Conservation (phyloP, 2,329 filamentous ascomycete genomes). For the Fusarium anguioides region DNA sequence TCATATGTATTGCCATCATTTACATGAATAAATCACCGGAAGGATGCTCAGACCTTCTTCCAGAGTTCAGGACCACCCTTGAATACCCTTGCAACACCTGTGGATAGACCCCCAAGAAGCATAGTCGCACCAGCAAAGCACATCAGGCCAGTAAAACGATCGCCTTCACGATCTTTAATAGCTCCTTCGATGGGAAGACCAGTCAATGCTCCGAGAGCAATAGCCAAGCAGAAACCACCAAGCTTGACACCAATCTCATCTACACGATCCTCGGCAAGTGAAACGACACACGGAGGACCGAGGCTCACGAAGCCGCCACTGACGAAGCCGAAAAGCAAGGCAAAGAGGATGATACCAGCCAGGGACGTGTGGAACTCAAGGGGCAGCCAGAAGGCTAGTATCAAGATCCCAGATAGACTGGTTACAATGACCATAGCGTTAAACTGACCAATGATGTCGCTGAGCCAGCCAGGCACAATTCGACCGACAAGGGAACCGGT, state of each 20-base stretch:
- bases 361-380: conserved; percentile 1
- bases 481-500: background rate
- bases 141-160: background rate
- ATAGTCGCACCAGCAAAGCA: background rate
- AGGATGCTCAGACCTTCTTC: background rate
- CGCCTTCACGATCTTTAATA: background rate
- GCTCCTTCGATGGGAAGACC: background rate
- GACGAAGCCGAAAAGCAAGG: background rate
- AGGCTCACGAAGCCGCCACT: background rate
- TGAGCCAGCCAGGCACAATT: background rate
- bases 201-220: background rate
- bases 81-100: background rate
- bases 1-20: too few species aligned
- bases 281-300: background rate
- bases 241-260: background rate
- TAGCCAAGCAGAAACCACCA: background rate
- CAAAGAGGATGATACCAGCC: background rate
- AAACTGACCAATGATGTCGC: background rate
- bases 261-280: background rate
- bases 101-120: background rate
- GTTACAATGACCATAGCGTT: background rate
- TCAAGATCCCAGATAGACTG: background rate
- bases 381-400: background rate
- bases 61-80: background rate
- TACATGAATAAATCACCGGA: too few species aligned